Percentiles rank a stretch among this genome's conserved stretches.
These are phyloP conservation scores for Dictyostelium brefeldianum DNA, from an alignment of 78 protist species.

Conservation along the genomic window DNA sequence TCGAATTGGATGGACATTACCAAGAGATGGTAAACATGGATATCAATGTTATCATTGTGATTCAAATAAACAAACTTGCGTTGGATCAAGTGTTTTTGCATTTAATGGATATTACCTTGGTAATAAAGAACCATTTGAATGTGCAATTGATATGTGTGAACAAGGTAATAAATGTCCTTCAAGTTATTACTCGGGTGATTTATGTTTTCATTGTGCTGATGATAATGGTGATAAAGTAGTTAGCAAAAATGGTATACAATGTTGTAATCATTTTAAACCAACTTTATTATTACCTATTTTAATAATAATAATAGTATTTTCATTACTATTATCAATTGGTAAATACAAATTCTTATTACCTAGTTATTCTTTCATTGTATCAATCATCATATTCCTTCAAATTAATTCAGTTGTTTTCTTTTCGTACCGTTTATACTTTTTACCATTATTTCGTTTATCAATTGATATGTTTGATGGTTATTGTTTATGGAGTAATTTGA, in stretches of 20 bases:
- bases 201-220: too few relatives aligned
- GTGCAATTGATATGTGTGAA: not conserved
- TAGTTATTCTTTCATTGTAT: not conserved
- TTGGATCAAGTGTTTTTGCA: not conserved
- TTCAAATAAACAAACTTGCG: not conserved
- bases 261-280: not conserved
- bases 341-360: not conserved
- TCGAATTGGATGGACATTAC: too few relatives aligned
- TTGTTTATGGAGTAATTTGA: not conserved
- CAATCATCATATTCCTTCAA: not conserved
- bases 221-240: too few relatives aligned
- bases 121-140: not conserved
- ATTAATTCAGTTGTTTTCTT: conserved; percentile 8
- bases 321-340: not conserved
- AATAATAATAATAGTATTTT: not conserved
- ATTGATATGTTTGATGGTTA: not conserved
- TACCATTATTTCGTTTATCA: conserved; percentile 6
- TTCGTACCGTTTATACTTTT: not conserved
- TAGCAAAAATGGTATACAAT: not conserved
- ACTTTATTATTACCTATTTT: not conserved
- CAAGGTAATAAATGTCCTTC: not conserved
- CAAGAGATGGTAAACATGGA: too few relatives aligned
- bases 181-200: not conserved
- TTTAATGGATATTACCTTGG: not conserved
- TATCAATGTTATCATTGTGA: not conserved